Conservation (phyloP, 2,329 filamentous ascomycete genomes). For the Arthrinium phaeospermum region DNA sequence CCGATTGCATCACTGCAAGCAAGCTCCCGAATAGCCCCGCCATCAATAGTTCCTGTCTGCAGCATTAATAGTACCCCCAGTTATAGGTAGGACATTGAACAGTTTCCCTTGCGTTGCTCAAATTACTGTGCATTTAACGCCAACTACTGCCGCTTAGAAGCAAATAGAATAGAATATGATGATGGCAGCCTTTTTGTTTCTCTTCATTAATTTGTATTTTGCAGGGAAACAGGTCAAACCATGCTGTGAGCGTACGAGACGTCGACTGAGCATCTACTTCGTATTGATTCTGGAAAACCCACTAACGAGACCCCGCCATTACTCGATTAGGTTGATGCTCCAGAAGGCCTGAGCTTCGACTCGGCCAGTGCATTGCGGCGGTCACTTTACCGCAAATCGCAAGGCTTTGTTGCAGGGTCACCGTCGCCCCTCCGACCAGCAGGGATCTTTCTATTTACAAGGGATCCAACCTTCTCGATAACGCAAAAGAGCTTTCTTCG, state of each 20-base stretch:
- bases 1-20: slow-evolving; percentile 1
- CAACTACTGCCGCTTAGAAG: not conserved
- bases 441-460: slow-evolving; percentile 17
- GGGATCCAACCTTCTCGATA: not conserved
- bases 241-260: not conserved
- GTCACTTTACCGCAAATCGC: not conserved
- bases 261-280: not conserved
- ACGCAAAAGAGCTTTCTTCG: not conserved
- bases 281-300: not conserved
- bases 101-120: not conserved
- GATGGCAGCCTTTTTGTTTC: not conserved
- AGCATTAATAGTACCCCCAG: not conserved
- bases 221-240: not conserved
- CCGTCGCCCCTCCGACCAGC: slow-evolving; percentile 19
- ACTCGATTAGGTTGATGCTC: not conserved
- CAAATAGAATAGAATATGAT: not conserved
- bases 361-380: not conserved
- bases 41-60: not conserved
- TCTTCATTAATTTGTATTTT: not conserved
- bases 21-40: slow-evolving; percentile 1
- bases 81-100: not conserved
- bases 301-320: not conserved
- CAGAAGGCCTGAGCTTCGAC: not conserved
- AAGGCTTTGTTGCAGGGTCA: slow-evolving; percentile 6
- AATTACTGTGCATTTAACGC: not conserved